phyloP scores from a whole-genome alignment of 805 yeast genomes.

The Kodamaea kaohsiungensis region DNA sequence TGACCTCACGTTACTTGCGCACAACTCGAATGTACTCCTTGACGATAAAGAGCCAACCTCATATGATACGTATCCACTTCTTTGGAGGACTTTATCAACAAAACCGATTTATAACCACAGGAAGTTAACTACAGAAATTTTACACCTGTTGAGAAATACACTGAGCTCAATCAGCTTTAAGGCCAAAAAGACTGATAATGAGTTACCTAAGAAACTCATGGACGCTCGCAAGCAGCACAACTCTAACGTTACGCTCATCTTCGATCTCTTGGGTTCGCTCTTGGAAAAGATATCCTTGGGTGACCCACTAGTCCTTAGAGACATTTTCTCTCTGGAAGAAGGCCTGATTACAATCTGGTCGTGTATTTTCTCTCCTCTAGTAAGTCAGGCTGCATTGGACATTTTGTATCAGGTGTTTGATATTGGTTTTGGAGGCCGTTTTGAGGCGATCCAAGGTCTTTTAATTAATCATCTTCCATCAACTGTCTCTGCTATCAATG shows the following conservation, averaged over 20 bases:
- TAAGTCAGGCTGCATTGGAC: slow-evolving; percentile 71
- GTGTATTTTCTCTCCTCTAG: slow-evolving; percentile 64
- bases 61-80: slow-evolving; percentile 34
- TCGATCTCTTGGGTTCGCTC: slow-evolving; percentile 20
- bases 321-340: slow-evolving; percentile 24
- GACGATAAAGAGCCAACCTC: slow-evolving; percentile 25
- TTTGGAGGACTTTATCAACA: slow-evolving; percentile 25
- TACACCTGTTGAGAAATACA: slow-evolving; percentile 18
- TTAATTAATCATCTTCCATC: slow-evolving; percentile 45
- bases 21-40: slow-evolving; percentile 23
- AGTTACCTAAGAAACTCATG: slow-evolving; percentile 19
- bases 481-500: slow-evolving; percentile 51
- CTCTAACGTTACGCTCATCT: slow-evolving; percentile 24
- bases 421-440: slow-evolving; percentile 60
- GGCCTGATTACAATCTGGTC: slow-evolving; percentile 72
- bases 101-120: slow-evolving; percentile 17
- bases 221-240: slow-evolving; percentile 35
- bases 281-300: slow-evolving; percentile 36
- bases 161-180: slow-evolving; percentile 21
- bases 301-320: slow-evolving; percentile 26
- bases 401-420: slow-evolving; percentile 76
- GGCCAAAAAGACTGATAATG: slow-evolving; percentile 22
- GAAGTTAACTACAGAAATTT: slow-evolving; percentile 11
- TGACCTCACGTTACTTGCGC: slow-evolving; percentile 24
- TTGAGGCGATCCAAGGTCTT: slow-evolving; percentile 66